A percentile compares a stretch with the other conserved stretches of the same genome.
Conservation (phyloP, 2,329 filamentous ascomycete genomes). For the Neurospora sp. region DNA sequence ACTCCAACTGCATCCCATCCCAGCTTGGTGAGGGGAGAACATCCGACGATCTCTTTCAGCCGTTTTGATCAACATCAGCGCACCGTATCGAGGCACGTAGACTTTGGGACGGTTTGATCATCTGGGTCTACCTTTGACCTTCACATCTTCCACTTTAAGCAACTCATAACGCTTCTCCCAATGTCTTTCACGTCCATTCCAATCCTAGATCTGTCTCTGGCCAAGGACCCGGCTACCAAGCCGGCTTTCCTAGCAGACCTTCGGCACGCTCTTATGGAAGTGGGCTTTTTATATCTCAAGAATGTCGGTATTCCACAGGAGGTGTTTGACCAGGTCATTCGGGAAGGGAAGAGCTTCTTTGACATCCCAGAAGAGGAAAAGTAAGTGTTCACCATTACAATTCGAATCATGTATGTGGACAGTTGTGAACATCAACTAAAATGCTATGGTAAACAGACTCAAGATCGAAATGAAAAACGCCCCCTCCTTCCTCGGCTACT, state of each 20-base stretch:
- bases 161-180: conserved; percentile 1
- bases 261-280: conserved; percentile 67
- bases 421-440: neutral
- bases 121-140: neutral
- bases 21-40: neutral
- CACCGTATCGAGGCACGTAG: neutral
- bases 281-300: conserved; percentile 81
- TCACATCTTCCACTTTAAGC: neutral
- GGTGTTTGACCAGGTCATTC: conserved; percentile 55
- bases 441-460: conserved; percentile 29
- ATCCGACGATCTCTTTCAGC: neutral
- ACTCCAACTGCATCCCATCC: neutral
- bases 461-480: conserved; percentile 67
- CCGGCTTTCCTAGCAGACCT: conserved; percentile 61
- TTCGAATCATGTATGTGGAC: neutral
- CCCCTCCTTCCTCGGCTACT: conserved; percentile 62
- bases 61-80: neutral
- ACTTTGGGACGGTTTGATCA: neutral
- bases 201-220: conserved; percentile 63
- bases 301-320: conserved; percentile 64
- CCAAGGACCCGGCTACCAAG: conserved; percentile 56
- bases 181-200: conserved; percentile 71
- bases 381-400: conserved; percentile 24
- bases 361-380: conserved; percentile 69
- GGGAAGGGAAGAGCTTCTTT: conserved; percentile 65